Conservation (phyloP, 2,329 filamentous ascomycete species). For the Balansia obtecta region DNA sequence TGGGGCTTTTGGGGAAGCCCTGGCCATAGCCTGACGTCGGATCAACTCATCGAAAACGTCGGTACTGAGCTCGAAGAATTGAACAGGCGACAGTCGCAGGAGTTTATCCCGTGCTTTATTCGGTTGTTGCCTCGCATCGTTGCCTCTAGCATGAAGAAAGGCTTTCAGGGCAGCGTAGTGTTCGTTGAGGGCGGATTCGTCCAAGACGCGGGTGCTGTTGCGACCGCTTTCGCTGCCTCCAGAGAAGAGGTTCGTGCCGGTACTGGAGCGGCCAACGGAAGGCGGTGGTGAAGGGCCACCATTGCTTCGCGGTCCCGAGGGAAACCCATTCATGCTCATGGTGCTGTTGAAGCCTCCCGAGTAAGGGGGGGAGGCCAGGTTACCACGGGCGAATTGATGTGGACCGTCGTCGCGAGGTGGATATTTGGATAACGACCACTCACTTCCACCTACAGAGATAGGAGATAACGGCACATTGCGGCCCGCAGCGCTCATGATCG, state of each 20-base stretch:
- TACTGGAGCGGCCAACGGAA: slow-evolving; percentile 76
- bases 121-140: slow-evolving; percentile 59
- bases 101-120: slow-evolving; percentile 94
- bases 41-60: slow-evolving; percentile 94
- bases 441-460: slow-evolving; percentile 70
- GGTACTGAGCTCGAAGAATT: slow-evolving; percentile 95
- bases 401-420: slow-evolving; percentile 39
- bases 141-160: slow-evolving; percentile 67
- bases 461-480: slow-evolving; percentile 70
- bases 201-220: slow-evolving; percentile 45
- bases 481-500: slow-evolving; percentile 49
- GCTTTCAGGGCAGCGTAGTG: slow-evolving; percentile 72
- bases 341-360: slow-evolving; percentile 47
- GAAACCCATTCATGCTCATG: slow-evolving; percentile 49
- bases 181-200: slow-evolving; percentile 53
- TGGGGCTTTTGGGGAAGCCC: slow-evolving; percentile 38
- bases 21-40: slow-evolving; percentile 61
- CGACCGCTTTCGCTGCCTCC: slow-evolving; percentile 54
- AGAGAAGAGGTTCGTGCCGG: slow-evolving; percentile 59
- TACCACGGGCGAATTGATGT: slow-evolving; percentile 41
- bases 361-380: slow-evolving; percentile 56
- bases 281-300: slow-evolving; percentile 72
- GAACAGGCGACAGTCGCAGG: slow-evolving; percentile 73
- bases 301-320: slow-evolving; percentile 41
- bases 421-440: slow-evolving; percentile 67